phyloP scores from a whole-genome alignment of 768 basidiomycete species.

The Boletus patriciae region DNA sequence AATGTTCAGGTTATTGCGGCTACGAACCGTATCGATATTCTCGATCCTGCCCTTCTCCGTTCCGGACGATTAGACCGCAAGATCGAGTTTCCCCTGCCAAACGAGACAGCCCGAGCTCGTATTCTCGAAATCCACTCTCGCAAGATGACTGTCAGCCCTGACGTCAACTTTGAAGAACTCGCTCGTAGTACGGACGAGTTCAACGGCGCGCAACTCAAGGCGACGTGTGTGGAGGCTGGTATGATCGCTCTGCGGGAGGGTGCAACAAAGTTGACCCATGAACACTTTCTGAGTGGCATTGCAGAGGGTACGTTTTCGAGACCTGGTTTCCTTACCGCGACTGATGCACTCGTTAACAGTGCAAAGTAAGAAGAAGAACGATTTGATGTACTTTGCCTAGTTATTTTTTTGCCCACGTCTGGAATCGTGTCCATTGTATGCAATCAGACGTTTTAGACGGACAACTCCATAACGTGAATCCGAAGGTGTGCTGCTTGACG shows the following conservation, averaged over 20 bases:
- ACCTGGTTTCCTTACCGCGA: slow-evolving; percentile 3
- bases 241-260: slow-evolving; percentile 98
- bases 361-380: slow-evolving; percentile 99
- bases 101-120: slow-evolving; percentile 92
- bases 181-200: slow-evolving; percentile 98
- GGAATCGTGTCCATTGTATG: slow-evolving; percentile 4
- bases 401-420: neutral
- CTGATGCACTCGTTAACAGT: slow-evolving; percentile 51
- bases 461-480: neutral
- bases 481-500: neutral
- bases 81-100: slow-evolving; percentile 97
- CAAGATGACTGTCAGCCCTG: slow-evolving; percentile 85
- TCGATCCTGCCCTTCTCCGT: slow-evolving; percentile 96
- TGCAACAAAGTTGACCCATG: slow-evolving; percentile 83
- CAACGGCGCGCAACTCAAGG: slow-evolving; percentile 96
- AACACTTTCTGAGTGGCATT: slow-evolving; percentile 94
- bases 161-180: slow-evolving; percentile 96
- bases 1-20: slow-evolving; percentile 87
- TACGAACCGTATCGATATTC: slow-evolving; percentile 97
- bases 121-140: slow-evolving; percentile 97
- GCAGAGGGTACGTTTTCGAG: slow-evolving; percentile 63
- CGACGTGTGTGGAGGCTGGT: slow-evolving; percentile 98
- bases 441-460: slow-evolving; percentile 6
- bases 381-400: slow-evolving; percentile 92
- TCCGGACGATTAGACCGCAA: slow-evolving; percentile 97